A percentile compares a stretch with the other conserved stretches of the same genome.
phyloP scores from a whole-genome alignment of 148 eudicot genomes.

The Heliosperma pusillum region DNA sequence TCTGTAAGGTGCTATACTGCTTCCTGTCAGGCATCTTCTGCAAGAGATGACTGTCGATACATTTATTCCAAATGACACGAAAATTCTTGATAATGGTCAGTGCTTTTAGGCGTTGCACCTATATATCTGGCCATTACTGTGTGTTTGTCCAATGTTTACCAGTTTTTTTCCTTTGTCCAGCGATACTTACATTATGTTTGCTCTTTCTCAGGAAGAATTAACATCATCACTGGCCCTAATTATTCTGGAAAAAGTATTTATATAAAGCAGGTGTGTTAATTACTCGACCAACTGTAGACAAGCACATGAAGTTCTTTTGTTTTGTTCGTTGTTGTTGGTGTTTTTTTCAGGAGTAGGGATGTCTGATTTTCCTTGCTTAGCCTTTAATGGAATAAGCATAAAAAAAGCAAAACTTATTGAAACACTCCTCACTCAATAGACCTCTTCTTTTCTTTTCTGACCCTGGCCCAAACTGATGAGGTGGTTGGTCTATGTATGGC shows the following conservation, averaged over 20 bases:
- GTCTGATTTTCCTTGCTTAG: not conserved
- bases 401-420: not conserved
- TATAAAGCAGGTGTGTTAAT: conserved; percentile 72
- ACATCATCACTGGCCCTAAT: conserved; percentile 93
- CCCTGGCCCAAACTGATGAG: no score
- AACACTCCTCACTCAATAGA: not conserved
- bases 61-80: conserved; percentile 93
- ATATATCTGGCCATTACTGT: not conserved
- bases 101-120: conserved; percentile 7
- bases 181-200: conserved; percentile 7
- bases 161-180: conserved; percentile 3
- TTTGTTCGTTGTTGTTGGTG: not conserved
- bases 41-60: conserved; percentile 99
- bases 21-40: conserved; percentile 73
- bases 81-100: conserved; percentile 63
- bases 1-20: not conserved
- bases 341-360: not conserved
- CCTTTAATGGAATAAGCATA: not conserved
- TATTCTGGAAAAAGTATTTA: conserved; percentile 98
- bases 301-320: not conserved
- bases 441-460: no score
- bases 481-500: no score
- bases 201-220: conserved; percentile 69
- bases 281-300: not conserved
- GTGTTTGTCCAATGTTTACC: conserved; percentile 12